Evolutionary conservation across 352 stramenopile genomes (phyloP).

Genomic region (Phytopythium aichiense): DNA sequence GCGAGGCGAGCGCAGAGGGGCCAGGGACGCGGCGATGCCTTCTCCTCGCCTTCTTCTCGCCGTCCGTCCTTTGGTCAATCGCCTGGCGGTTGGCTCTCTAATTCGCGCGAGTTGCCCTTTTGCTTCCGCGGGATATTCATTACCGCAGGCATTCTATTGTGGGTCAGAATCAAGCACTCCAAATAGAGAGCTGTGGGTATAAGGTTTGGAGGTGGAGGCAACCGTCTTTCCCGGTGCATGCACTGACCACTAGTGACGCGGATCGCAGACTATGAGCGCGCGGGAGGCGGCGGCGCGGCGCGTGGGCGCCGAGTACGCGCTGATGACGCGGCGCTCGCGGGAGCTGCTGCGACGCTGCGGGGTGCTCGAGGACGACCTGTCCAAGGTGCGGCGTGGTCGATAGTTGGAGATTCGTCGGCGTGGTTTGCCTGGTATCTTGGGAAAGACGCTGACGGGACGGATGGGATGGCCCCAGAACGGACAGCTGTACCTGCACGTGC

Average conservation of each 20-base stretch:
- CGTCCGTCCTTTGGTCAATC: neutral
- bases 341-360: conserved; percentile 24
- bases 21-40: neutral
- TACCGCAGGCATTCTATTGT: neutral
- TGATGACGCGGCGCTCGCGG: conserved; percentile 29
- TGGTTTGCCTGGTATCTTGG: no score
- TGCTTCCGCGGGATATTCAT: neutral
- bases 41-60: neutral
- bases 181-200: neutral
- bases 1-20: neutral
- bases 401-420: no score
- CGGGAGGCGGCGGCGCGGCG: conserved; percentile 16
- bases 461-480: conserved; percentile 22
- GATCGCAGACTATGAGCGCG: neutral
- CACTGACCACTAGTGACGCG: neutral
- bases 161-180: neutral
- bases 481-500: conserved; percentile 39
- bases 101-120: neutral
- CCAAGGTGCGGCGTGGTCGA: conserved; percentile 19
- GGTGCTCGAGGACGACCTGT: conserved; percentile 38
- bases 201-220: no score
- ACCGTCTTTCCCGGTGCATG: neutral
- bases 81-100: neutral
- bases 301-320: conserved; percentile 25
- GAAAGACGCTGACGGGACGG: no score